phyloP scores from a whole-genome alignment of 2,329 filamentous ascomycete genomes.

The Fusarium acutatum region DNA sequence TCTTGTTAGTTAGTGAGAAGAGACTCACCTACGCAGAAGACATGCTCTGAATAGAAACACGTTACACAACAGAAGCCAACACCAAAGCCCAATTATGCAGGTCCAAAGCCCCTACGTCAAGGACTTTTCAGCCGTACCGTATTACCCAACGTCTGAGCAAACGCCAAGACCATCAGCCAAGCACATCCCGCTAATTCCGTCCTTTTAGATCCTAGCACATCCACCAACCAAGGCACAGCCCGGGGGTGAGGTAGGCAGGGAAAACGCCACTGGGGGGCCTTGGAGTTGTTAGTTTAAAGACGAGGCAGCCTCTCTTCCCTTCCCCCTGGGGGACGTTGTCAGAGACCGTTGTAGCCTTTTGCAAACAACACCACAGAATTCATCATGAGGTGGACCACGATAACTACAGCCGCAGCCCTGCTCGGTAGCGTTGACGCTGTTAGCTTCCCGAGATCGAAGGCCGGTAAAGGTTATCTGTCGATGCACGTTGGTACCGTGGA shows the following conservation, averaged over 20 bases:
- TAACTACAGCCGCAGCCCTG: constrained; percentile 21
- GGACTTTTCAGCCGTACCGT: constrained; percentile 20
- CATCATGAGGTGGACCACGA: constrained; percentile 39
- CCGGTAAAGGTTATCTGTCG: constrained; percentile 50
- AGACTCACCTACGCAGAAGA: no score
- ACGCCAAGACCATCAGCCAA: not conserved
- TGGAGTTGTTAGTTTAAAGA: constrained; percentile 13
- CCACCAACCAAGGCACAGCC: constrained; percentile 1
- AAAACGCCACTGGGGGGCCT: constrained; percentile 13
- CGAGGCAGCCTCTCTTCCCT: not conserved
- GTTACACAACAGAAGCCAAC: not conserved
- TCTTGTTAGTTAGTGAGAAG: not conserved
- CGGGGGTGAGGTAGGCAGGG: not conserved
- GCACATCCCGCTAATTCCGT: constrained; percentile 1
- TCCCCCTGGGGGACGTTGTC: not conserved
- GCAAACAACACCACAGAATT: constrained; percentile 7
- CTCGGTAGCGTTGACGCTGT: constrained; percentile 27
- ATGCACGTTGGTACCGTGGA: constrained; percentile 48
- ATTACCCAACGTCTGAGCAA: not conserved
- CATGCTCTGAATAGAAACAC: not conserved
- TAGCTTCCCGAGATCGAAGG: constrained; percentile 41
- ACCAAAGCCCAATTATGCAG: not conserved
- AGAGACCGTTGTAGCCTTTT: not conserved
- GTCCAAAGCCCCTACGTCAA: constrained; percentile 15
- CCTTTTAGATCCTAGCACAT: not conserved